phyloP scores from a whole-genome alignment of 2,329 filamentous ascomycete genomes.

The Tolypocladium amazonense region DNA sequence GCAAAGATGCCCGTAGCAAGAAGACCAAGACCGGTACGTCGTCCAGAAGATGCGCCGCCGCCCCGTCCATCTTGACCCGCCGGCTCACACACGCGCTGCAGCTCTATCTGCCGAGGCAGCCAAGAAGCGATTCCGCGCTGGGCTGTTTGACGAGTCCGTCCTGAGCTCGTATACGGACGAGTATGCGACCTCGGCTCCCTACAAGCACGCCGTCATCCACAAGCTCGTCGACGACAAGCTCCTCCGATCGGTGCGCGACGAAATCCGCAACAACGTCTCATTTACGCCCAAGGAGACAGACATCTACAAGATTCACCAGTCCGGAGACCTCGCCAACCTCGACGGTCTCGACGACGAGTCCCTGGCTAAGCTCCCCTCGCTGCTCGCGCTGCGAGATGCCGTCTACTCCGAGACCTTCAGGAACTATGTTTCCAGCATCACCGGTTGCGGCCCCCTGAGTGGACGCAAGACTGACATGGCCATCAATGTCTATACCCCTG shows the following conservation, averaged over 20 bases:
- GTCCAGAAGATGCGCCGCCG: background rate
- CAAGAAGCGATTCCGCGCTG: slow-evolving; percentile 50
- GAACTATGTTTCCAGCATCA: slow-evolving; percentile 78
- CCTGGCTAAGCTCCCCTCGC: slow-evolving; percentile 73
- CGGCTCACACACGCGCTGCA: slow-evolving; percentile 10
- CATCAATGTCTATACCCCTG: slow-evolving; percentile 95
- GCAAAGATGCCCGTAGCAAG: slow-evolving; percentile 38
- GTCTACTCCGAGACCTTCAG: slow-evolving; percentile 87
- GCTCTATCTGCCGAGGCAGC: slow-evolving; percentile 39
- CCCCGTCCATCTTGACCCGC: slow-evolving; percentile 5
- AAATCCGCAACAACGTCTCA: slow-evolving; percentile 82
- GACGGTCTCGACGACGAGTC: slow-evolving; percentile 85
- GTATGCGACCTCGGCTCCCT: slow-evolving; percentile 58
- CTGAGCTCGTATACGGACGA: slow-evolving; percentile 48
- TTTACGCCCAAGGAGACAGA: slow-evolving; percentile 99
- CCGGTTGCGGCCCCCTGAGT: slow-evolving; percentile 75
- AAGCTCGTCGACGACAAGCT: slow-evolving; percentile 70
- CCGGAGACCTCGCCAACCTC: slow-evolving; percentile 90
- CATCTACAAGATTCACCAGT: slow-evolving; percentile 99
- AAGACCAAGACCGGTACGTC: slow-evolving; percentile 38
- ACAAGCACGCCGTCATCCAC: slow-evolving; percentile 87
- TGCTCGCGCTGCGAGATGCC: slow-evolving; percentile 87
- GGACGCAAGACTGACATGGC: slow-evolving; percentile 98
- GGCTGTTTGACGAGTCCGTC: slow-evolving; percentile 51
- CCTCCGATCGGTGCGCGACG: slow-evolving; percentile 74